A percentile compares a stretch with the other conserved stretches of the same genome.
phyloP scores from a whole-genome alignment of 805 yeast species.

The Starmera caribaea region DNA sequence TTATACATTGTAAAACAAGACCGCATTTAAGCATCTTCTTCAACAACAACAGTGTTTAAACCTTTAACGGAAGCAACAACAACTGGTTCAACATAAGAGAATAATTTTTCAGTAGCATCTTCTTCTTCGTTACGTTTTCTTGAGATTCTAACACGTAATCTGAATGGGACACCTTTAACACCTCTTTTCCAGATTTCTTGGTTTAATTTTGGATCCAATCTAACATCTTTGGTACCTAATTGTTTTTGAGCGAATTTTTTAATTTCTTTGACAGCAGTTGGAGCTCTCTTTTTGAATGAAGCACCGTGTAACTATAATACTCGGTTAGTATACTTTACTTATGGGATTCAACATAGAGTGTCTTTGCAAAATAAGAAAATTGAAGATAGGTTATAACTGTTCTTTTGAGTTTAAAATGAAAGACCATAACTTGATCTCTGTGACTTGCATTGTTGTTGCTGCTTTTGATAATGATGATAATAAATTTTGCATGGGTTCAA shows the following conservation, averaged over 20 bases:
- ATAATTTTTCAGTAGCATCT: conserved; percentile 95
- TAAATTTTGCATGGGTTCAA: no score
- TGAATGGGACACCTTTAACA: conserved; percentile 97
- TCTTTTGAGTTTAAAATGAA: no score
- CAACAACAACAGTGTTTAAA: conserved; percentile 95
- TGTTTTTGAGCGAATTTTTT: conserved; percentile 97
- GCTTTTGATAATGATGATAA: no score
- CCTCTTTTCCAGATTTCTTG: conserved; percentile 99
- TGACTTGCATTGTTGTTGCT: background rate
- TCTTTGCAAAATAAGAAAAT: background rate
- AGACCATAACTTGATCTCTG: background rate
- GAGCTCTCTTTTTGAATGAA: conserved; percentile 99
- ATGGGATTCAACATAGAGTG: background rate
- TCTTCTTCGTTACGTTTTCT: conserved; percentile 99
- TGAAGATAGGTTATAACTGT: no score
- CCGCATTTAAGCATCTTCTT: conserved; percentile 41
- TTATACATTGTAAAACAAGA: conserved; percentile 8
- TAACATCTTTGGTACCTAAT: conserved; percentile 99
- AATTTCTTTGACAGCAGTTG: conserved; percentile 98
- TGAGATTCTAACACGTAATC: conserved; percentile 97
- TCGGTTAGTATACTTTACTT: conserved; percentile 30
- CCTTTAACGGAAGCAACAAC: conserved; percentile 93
- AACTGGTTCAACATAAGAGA: conserved; percentile 97
- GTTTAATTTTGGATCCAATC: conserved; percentile 98
- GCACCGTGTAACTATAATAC: conserved; percentile 80